Conservation (phyloP, 2,329 filamentous ascomycete species). For the Paraconiothyrium brasiliense region DNA sequence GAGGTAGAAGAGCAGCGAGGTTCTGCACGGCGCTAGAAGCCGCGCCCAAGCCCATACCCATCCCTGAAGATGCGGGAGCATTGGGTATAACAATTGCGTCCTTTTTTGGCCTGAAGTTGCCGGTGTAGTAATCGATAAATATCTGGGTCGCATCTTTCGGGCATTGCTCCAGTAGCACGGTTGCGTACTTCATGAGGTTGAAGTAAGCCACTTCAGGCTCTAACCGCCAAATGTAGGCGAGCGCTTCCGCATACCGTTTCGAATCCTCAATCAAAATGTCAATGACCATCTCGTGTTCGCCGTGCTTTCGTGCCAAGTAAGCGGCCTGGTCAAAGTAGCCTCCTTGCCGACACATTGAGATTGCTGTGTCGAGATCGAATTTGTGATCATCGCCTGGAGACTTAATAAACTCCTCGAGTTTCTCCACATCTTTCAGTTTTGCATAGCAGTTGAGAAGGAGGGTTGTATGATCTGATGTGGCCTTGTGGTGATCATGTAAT, state of each 20-base stretch:
- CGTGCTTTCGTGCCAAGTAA: conserved; percentile 92
- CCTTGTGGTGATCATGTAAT: conserved; percentile 90
- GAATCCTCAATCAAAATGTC: conserved; percentile 97
- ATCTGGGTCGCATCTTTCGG: conserved; percentile 82
- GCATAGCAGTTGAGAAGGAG: conserved; percentile 96
- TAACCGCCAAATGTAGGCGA: conserved; percentile 90
- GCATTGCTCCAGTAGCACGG: conserved; percentile 88
- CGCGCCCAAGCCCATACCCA: conserved; percentile 51
- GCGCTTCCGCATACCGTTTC: conserved; percentile 85
- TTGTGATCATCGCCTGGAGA: conserved; percentile 93
- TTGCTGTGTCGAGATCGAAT: conserved; percentile 96
- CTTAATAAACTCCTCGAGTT: conserved; percentile 96
- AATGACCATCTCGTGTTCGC: conserved; percentile 91
- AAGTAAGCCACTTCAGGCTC: conserved; percentile 82
- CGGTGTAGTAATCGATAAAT: conserved; percentile 95
- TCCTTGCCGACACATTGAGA: conserved; percentile 95
- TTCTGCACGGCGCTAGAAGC: conserved; percentile 85
- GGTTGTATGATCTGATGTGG: conserved; percentile 94
- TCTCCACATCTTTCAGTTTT: conserved; percentile 95
- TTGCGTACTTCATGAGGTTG: conserved; percentile 94
- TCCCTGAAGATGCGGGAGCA: conserved; percentile 55
- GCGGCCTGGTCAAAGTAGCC: conserved; percentile 97
- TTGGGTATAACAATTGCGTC: conserved; percentile 64
- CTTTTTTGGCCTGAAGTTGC: conserved; percentile 78
- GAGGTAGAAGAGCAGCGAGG: conserved; percentile 80